Conservation (phyloP, 2,329 filamentous ascomycete genomes). For the Chaetothyriales sp. region DNA sequence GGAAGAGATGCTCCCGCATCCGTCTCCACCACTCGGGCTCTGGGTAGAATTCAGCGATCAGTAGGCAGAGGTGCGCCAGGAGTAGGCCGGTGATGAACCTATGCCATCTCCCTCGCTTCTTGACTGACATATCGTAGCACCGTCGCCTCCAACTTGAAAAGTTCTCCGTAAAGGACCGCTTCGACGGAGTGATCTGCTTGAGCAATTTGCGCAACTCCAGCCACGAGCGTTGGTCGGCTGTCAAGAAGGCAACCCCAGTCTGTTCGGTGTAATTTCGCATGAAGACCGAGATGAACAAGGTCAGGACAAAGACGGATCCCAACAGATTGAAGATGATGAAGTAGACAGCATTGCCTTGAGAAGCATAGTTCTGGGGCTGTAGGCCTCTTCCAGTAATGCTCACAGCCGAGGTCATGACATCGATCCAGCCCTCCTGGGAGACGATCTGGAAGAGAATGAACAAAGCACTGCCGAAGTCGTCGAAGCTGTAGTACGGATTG, state of each 20-base stretch:
- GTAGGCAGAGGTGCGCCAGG: conserved; percentile 64
- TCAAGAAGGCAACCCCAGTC: conserved; percentile 90
- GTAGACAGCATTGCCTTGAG: conserved; percentile 79
- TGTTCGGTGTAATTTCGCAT: conserved; percentile 99
- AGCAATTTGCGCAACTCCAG: conserved; percentile 84
- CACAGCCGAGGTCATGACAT: conserved; percentile 76
- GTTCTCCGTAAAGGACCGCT: conserved; percentile 67
- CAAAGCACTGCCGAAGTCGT: conserved; percentile 81
- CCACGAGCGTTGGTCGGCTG: conserved; percentile 92
- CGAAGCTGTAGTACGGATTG: conserved; percentile 82
- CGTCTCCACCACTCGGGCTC: conserved; percentile 57
- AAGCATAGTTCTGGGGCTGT: conserved; percentile 55
- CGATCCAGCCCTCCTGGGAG: conserved; percentile 93
- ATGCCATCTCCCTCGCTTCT: conserved; percentile 90
- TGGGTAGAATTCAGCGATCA: conserved; percentile 73
- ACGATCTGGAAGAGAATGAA: conserved; percentile 98
- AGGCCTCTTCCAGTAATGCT: conserved; percentile 60
- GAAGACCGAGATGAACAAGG: conserved; percentile 95
- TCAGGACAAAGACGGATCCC: conserved; percentile 89
- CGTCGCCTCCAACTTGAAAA: conserved; percentile 70
- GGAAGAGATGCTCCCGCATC: conserved; percentile 58
- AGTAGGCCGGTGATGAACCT: conserved; percentile 63
- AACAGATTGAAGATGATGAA: conserved; percentile 94
- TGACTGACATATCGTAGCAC: conserved; percentile 88
- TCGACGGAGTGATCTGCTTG: conserved; percentile 85